Base-by-base conservation (phyloP, 2,329 filamentous ascomycete species). In the Colletotrichum karsti region DNA sequence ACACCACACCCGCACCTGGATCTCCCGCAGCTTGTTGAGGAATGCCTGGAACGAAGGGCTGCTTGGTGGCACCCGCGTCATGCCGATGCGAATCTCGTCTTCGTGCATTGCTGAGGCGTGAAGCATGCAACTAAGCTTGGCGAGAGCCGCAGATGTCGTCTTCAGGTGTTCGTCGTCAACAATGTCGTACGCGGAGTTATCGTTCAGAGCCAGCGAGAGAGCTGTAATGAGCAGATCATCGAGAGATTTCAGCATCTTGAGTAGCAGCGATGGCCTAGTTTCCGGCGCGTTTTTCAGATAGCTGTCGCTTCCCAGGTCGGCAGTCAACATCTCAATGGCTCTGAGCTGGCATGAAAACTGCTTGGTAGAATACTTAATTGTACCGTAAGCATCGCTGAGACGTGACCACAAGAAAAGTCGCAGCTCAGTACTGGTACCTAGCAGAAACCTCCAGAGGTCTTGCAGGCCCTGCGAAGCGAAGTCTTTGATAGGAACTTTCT, bases 361-460 rank as follows among this genome's bases (percentile, higher is more conserved):
- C 77, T 97, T 98, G 0, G 95, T 94, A 1, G 89, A 83, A 74
- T 98, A 97, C 7, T 92, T 88, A 69, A 99, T 97, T 7, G 88
- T 88, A 58, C 90, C 87, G 74, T 99, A 99, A 0, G 96, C 95
- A 71, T 96, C 92, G 39, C 93, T 91, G n/a, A 99, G 86, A 56
- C 94, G 90, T 69, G 92, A 91, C 96, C 96, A 99, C 2, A 99
- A 84, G 71, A 96, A 94, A 1, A 98, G 82, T 37, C 93, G 90
- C 56, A 98, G 82, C 59, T 95, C 93, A 1, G 94, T 92, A 74
- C 92, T 94, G 46, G 94, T 95, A 53, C 88, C 90, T 59, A 92
- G 87, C 4, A 99, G 84, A 71, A 98, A 98, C 63, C 93, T 93
- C 80, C 92, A 92, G 76, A 99, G 90, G 74, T 97, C 94, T 53